Evolutionary conservation across 345 rosid genomes (phyloP).

Genomic region (Pistacia integerrima): DNA sequence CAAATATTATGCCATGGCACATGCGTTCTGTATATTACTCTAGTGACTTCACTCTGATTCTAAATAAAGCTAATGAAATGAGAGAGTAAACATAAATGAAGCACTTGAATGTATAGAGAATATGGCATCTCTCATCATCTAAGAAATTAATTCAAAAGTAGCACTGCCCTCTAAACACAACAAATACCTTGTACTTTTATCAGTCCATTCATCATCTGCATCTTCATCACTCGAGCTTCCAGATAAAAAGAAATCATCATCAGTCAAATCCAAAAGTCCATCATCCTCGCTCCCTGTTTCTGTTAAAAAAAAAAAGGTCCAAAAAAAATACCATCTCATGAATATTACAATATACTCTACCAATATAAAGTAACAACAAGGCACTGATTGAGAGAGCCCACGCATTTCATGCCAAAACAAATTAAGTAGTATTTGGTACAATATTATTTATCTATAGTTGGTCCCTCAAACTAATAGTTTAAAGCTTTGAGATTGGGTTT

Average conservation of each 20-base stretch:
- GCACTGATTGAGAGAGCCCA: background rate
- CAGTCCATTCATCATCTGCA: conserved; percentile 98
- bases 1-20: background rate
- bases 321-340: conserved; percentile 12
- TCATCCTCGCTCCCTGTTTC: conserved; percentile 99
- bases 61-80: background rate
- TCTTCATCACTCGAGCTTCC: conserved; percentile 99
- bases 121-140: background rate
- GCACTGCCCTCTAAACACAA: conserved; percentile 1
- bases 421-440: background rate
- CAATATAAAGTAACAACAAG: conserved; percentile 2
- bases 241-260: conserved; percentile 86
- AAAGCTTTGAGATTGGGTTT: background rate
- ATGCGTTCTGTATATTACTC: background rate
- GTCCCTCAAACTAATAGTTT: background rate
- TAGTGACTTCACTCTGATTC: background rate
- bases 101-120: background rate
- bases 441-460: background rate
- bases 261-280: conserved; percentile 90
- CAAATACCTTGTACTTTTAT: conserved; percentile 85
- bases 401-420: background rate
- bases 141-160: background rate
- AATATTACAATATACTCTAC: background rate
- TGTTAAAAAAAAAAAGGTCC: conserved; percentile 32
- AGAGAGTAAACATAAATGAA: background rate